These are phyloP conservation scores for Termitomyces sp. DNA, from an alignment of 768 basidiomycete species.

Conservation along the genomic window DNA sequence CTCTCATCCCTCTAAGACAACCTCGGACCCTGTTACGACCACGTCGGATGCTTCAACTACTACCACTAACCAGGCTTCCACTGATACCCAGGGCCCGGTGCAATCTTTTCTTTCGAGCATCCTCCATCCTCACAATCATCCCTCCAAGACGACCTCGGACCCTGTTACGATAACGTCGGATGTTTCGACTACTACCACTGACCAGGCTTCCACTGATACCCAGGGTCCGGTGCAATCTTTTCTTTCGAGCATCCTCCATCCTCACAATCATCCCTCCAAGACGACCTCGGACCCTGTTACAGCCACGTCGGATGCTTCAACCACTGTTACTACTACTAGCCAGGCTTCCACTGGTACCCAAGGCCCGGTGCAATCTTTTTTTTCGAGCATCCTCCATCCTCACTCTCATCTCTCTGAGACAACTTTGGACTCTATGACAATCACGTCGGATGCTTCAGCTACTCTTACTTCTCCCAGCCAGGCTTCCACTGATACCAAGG, in stretches of 20 bases:
- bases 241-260: neutral
- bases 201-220: neutral
- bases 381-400: neutral
- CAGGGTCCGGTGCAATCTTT: neutral
- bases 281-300: neutral
- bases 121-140: neutral
- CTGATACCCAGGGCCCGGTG: neutral
- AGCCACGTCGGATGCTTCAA: neutral
- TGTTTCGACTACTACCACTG: neutral
- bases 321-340: neutral
- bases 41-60: neutral
- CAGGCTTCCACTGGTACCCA: neutral
- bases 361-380: neutral
- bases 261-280: neutral
- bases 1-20: neutral
- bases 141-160: neutral
- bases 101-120: neutral
- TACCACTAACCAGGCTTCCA: neutral
- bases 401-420: neutral
- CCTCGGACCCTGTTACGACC: neutral
- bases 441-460: neutral
- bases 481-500: neutral
- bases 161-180: too few relatives aligned
- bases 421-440: neutral
- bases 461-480: too few relatives aligned